These are phyloP conservation scores for Myrica gale DNA, from an alignment of 306 rosid species.

Conservation along the genomic window DNA sequence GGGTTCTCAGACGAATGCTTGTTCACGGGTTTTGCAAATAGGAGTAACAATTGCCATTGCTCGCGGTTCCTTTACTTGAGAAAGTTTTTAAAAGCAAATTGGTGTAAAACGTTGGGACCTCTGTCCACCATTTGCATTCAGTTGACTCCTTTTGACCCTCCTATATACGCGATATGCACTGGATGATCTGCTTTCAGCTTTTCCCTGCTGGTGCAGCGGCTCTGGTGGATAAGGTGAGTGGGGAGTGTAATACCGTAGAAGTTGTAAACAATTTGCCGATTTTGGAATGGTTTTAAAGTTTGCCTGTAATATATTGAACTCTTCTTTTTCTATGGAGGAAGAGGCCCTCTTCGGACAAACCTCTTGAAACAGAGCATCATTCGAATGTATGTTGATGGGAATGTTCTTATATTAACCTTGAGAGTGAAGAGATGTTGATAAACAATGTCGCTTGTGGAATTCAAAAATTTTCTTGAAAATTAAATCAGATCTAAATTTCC, in stretches of 20 bases:
- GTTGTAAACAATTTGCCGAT: no score
- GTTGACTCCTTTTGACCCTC: no score
- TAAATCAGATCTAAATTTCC: no score
- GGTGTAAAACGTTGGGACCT: not conserved
- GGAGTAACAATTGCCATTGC: not conserved
- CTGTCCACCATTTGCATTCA: no score
- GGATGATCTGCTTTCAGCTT: not conserved
- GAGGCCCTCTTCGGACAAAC: not conserved
- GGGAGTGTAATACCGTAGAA: not conserved
- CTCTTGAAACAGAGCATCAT: not conserved
- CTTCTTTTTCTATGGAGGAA: not conserved
- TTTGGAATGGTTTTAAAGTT: no score
- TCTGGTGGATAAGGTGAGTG: not conserved
- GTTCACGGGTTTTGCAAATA: not conserved
- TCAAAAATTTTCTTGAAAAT: no score
- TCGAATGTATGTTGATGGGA: not conserved
- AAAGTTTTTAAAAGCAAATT: not conserved
- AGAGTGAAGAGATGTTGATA: not conserved
- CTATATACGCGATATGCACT: not conserved
- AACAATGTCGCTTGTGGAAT: not conserved
- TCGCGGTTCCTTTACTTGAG: not conserved
- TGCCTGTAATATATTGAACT: no score
- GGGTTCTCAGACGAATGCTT: not conserved
- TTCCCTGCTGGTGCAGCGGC: not conserved
- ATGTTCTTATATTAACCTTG: not conserved